Evolutionary conservation across 2,329 filamentous ascomycete species (phyloP).

Genomic region (Leptosphaerulina australis): DNA sequence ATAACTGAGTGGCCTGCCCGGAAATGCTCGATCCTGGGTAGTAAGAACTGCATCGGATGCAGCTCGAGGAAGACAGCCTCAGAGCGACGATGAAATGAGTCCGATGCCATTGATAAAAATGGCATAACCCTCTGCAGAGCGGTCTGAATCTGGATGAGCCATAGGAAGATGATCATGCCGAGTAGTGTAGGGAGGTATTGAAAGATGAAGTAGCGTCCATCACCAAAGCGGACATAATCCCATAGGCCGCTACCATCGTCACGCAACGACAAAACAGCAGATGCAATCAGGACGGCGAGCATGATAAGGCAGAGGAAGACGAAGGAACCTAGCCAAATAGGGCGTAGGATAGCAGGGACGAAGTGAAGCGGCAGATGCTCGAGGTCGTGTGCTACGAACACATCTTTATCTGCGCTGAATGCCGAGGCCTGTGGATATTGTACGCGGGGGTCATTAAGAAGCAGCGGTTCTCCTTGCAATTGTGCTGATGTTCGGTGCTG

Average conservation of each 20-base stretch:
- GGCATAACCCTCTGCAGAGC: conserved; percentile 79
- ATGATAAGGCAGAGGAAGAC: conserved; percentile 70
- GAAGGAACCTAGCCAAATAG: conserved; percentile 66
- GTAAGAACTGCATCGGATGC: conserved; percentile 67
- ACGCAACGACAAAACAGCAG: conserved; percentile 56
- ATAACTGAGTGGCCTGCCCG: conserved; percentile 70
- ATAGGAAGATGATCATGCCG: conserved; percentile 73
- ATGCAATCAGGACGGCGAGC: conserved; percentile 73
- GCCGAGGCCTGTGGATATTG: conserved; percentile 18
- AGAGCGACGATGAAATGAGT: conserved; percentile 63
- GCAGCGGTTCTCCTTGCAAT: conserved; percentile 9
- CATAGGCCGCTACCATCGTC: conserved; percentile 66
- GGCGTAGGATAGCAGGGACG: conserved; percentile 73
- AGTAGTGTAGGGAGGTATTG: conserved; percentile 82
- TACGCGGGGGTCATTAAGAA: conserved; percentile 6
- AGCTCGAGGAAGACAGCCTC: conserved; percentile 68
- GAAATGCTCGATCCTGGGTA: conserved; percentile 72
- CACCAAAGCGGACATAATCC: conserved; percentile 71
- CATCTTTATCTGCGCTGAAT: conserved; percentile 40
- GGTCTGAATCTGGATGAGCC: conserved; percentile 74
- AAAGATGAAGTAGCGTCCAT: conserved; percentile 81
- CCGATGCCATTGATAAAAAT: conserved; percentile 76
- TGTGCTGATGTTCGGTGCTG: conserved; percentile 13
- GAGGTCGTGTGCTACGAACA: conserved; percentile 56
- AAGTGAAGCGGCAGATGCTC: conserved; percentile 64